A percentile compares a stretch with the other conserved stretches of the same genome.
Evolutionary conservation across 2,329 filamentous ascomycete species (phyloP).

Genomic region (Colletotrichum spinosum): DNA sequence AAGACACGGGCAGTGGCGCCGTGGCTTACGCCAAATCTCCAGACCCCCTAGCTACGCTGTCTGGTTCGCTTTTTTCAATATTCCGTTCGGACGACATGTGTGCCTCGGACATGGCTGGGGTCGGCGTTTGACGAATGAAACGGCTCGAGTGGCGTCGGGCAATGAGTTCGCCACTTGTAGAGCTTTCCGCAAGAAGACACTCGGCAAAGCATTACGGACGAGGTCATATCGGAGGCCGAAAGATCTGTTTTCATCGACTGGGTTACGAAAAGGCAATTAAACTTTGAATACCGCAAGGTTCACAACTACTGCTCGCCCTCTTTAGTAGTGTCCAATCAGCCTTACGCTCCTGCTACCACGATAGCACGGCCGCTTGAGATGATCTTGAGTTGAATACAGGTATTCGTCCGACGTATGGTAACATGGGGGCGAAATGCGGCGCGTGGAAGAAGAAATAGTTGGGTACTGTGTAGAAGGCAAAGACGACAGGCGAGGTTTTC

Average conservation of each 20-base stretch:
- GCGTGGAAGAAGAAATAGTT: neutral
- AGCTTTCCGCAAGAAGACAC: neutral
- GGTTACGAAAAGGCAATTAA: conserved; percentile 19
- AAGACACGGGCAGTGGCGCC: neutral
- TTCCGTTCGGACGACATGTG: conserved; percentile 9
- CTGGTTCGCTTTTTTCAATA: too few species aligned
- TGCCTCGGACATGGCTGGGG: neutral
- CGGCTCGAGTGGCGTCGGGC: conserved; percentile 5
- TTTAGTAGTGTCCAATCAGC: conserved; percentile 26
- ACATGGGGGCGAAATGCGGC: conserved; percentile 25
- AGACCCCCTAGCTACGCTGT: neutral
- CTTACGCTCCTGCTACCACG: conserved; percentile 31
- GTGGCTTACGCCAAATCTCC: neutral
- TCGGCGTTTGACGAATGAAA: conserved; percentile 5
- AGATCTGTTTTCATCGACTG: conserved; percentile 4
- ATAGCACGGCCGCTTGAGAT: conserved; percentile 25
- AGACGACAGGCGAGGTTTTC: neutral
- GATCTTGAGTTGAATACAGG: conserved; percentile 14
- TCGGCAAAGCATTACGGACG: conserved; percentile 1
- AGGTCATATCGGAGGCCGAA: conserved; percentile 13
- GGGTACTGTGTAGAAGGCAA: neutral
- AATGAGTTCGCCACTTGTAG: conserved; percentile 13
- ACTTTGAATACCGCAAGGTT: conserved; percentile 9
- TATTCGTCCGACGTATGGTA: conserved; percentile 27
- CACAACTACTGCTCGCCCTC: conserved; percentile 12